Base-by-base conservation (phyloP, 257 asterid species). In the Marsdenia floribunda region DNA sequence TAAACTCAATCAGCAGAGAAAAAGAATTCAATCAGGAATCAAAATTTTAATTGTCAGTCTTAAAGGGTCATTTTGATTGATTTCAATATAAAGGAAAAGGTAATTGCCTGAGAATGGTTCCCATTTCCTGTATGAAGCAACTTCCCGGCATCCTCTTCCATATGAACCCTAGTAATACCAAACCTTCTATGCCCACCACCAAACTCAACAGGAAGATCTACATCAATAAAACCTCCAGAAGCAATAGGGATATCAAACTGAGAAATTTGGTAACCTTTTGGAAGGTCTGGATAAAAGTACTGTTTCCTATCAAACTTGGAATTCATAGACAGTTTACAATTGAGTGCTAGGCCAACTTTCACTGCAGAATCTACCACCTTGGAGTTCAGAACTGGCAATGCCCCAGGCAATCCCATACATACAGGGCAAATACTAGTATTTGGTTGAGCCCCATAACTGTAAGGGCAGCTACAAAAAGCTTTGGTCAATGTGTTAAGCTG, bases 61-160 rank as follows among this genome's bases (percentile, higher is more conserved):
- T 54, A 21, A 1, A 19, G 10, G 24, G 42, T 26, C 29, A 67
- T 49, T 10, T 24, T 54, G 11, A 54, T 54, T 54, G 54, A 37
- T 26, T 49, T 22, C 24, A 71, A 35, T 47, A 4, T 29, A 49
- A 18, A 72, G 65, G 65, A 71, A 12, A 72, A 0, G 71, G 73
- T 33, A 38, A 76, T 86, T 88, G 68, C 99, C 97, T 90, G 97
- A 74, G 97, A 94, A 80, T 79, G 86, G 74, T 77, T 87, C 29
- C 88, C 93, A 71, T 74, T 85, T 59, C 87, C 96, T 0, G 97
- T 89, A 80, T 94, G 98, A 81, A 94, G 90, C 82, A 88, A 84
- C 89, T 94, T 94, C 59, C 98, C 99, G 77, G 98, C 99, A 87
- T 94, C 98, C 82, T 94, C 99, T 83, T 94, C 99, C 98, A 95